Percentiles rank a stretch among this genome's conserved stretches.
Conservation (phyloP, 768 basidiomycete species). For the Boletus subcaerulescens region DNA sequence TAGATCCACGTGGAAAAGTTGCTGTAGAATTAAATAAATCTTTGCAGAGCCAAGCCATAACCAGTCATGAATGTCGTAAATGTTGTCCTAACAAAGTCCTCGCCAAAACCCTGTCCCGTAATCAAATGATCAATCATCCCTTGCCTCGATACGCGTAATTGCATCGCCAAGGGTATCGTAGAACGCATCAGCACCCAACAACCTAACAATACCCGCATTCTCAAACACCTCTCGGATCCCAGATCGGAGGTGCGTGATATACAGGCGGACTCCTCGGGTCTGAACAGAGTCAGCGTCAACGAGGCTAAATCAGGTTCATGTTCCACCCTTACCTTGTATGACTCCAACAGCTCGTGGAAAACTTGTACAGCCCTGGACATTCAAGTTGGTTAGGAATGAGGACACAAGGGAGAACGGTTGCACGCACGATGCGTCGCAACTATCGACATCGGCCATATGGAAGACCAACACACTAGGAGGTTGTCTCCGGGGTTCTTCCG, state of each 20-base stretch:
- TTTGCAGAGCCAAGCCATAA: not conserved
- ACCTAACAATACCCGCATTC: slow-evolving; percentile 40
- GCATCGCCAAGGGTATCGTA: slow-evolving; percentile 43
- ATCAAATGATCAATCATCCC: slow-evolving; percentile 5
- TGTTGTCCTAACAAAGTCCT: not conserved
- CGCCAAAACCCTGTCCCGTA: too few species aligned
- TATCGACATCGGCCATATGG: slow-evolving; percentile 90
- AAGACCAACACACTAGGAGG: slow-evolving; percentile 81
- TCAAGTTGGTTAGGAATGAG: slow-evolving; percentile 5
- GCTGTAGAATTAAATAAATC: not conserved
- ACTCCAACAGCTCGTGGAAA: slow-evolving; percentile 72
- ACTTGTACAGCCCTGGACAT: slow-evolving; percentile 72
- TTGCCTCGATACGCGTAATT: slow-evolving; percentile 36
- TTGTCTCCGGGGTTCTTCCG: slow-evolving; percentile 76
- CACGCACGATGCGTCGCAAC: slow-evolving; percentile 85
- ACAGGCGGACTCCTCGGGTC: slow-evolving; percentile 44
- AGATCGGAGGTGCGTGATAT: slow-evolving; percentile 44
- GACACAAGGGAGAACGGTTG: not conserved
- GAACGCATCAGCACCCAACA: slow-evolving; percentile 45
- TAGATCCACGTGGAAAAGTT: too few species aligned
- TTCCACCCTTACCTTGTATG: slow-evolving; percentile 58
- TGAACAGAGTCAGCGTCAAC: slow-evolving; percentile 14
- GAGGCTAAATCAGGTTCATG: not conserved
- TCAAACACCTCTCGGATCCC: slow-evolving; percentile 39
- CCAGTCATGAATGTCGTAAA: not conserved